Base-by-base conservation (phyloP, 2,329 filamentous ascomycete genomes). In the Mycosphaerella sp. region DNA sequence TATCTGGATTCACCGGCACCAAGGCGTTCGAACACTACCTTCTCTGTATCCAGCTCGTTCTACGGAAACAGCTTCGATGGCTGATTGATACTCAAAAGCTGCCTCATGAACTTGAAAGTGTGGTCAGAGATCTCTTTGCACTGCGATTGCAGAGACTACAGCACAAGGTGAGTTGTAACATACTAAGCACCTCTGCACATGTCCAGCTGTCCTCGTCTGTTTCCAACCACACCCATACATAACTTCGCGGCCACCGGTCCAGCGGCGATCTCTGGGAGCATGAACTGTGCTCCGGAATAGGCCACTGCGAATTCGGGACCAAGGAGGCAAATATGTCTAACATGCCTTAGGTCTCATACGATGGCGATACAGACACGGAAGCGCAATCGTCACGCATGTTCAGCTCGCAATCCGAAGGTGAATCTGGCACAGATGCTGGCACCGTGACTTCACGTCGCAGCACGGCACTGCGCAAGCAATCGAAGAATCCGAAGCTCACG, bases 71-170 rank as follows among this genome's bases (percentile, higher is more conserved):
- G 73, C 74, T 89, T 12, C 73, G 81, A 65, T 91, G 85, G 77
- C 75, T 97, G 31, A 75, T 95, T 11, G 74, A 80, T 21, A 74
- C 78, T 5, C 83, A 84, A 67, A 79, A 80, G 0, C 78, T 93
- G 45, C 84, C 85, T 1, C 70, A 76, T 4, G 86, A 95, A 63
- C 76, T 96, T 44, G 45, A 66, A 60, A 59, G 45, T 45, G 54
- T 95, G 8, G 83, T 95, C 4, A 82, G 84, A 55, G 90, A 95
- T 67, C 78, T 98, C 11, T 98, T 93, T 92, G 78, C 85, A 49
- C 73, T 96, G 48, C 81, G 89, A 48, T 75, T 90, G 38, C 77
- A 80, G 46, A 78, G 76, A 45, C 73, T 88, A 34, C 57, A 76
- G 68, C 54, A 71, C 73, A 50, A 71, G 67, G 63, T 64, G 26